phyloP scores from a whole-genome alignment of 768 basidiomycete species.

The Mycena vulgaris region DNA sequence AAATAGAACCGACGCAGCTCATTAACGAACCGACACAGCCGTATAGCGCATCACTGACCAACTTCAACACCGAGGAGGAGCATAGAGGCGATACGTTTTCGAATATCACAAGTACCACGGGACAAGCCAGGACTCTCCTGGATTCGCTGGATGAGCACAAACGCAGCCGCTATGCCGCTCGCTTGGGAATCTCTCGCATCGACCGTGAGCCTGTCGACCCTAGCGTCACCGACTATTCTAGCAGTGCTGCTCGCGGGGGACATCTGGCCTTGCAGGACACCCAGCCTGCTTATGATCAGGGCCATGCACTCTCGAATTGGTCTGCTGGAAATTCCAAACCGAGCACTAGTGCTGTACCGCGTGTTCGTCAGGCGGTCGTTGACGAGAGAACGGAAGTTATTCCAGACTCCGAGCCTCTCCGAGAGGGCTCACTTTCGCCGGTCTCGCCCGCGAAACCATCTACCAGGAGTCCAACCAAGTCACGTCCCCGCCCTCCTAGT shows the following conservation, averaged over 20 bases:
- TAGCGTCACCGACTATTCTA: background rate
- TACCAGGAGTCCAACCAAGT: conserved; percentile 30
- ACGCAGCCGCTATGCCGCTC: conserved; percentile 26
- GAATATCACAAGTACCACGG: conserved; percentile 13
- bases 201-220: background rate
- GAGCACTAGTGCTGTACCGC: background rate
- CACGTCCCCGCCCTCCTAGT: background rate
- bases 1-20: conserved; percentile 14
- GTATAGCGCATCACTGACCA: background rate
- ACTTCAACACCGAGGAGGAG: background rate
- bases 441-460: conserved; percentile 24
- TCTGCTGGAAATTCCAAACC: background rate
- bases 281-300: conserved; percentile 22
- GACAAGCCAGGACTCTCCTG: conserved; percentile 14
- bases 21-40: conserved; percentile 3
- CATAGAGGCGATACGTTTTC: background rate
- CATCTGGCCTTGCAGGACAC: conserved; percentile 33
- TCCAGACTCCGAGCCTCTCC: conserved; percentile 75
- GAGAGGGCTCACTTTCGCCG: conserved; percentile 39
- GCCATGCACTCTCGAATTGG: background rate
- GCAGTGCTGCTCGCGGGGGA: conserved; percentile 17
- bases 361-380: conserved; percentile 22
- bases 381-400: conserved; percentile 62
- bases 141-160: conserved; percentile 23
- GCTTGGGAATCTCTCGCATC: background rate